A percentile compares a stretch with the other conserved stretches of the same genome.
These are phyloP conservation scores for Zopfia rhizophila DNA, from an alignment of 2,329 filamentous ascomycete genomes.

Conservation along the genomic window DNA sequence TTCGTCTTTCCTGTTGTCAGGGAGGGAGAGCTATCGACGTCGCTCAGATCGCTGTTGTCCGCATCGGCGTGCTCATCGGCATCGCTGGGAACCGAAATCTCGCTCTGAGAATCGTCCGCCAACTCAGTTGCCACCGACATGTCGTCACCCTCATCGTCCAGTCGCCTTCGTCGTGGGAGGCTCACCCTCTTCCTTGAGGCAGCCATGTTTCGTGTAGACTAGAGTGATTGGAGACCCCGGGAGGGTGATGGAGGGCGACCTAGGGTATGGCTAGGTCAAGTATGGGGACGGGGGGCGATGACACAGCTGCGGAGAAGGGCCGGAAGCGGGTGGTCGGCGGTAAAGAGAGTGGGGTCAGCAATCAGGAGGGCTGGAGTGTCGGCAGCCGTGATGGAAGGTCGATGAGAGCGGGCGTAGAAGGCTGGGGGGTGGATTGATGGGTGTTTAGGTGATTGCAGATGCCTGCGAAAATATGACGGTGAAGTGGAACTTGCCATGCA, in stretches of 20 bases:
- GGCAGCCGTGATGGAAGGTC: constrained; percentile 41
- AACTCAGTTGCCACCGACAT: constrained; percentile 59
- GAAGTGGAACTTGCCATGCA: constrained; percentile 37
- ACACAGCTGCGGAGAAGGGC: constrained; percentile 32
- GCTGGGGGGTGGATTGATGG: constrained; percentile 33
- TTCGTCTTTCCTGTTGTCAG: constrained; percentile 49
- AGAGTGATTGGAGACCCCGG: constrained; percentile 19
- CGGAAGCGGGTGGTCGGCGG: constrained; percentile 26
- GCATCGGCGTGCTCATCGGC: constrained; percentile 67
- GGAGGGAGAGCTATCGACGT: constrained; percentile 56
- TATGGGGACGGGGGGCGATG: constrained; percentile 27
- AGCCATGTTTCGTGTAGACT: constrained; percentile 43
- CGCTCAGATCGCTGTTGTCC: constrained; percentile 68
- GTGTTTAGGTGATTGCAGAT: constrained; percentile 39
- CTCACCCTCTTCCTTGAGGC: constrained; percentile 48
- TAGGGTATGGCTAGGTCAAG: constrained; percentile 33
- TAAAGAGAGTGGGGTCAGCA: constrained; percentile 22
- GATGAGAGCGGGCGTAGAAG: constrained; percentile 23
- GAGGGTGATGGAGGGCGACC: constrained; percentile 27
- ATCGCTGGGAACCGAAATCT: constrained; percentile 67
- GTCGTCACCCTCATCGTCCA: constrained; percentile 53
- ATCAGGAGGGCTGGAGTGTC: constrained; percentile 29
- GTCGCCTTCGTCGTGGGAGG: constrained; percentile 50
- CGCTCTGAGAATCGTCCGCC: constrained; percentile 72
- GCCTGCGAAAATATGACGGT: constrained; percentile 49